These are phyloP conservation scores for Boletus vinaceobasis DNA, from an alignment of 768 basidiomycete species.

Conservation along the genomic window DNA sequence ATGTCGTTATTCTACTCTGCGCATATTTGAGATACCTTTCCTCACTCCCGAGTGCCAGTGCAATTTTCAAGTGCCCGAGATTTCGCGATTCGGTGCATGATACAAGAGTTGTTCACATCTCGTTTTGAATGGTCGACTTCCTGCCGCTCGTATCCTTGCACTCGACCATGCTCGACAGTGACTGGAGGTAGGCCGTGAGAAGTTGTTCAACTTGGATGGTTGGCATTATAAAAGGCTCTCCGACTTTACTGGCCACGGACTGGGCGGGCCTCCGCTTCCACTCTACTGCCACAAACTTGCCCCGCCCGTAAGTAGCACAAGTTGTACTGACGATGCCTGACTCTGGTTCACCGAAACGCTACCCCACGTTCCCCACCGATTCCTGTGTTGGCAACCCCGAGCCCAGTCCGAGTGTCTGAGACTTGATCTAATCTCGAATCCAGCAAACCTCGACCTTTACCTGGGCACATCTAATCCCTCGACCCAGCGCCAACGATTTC, in stretches of 20 bases:
- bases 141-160: not conserved
- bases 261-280: not conserved
- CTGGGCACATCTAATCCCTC: too few species aligned
- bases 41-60: not conserved
- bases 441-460: too few species aligned
- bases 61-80: not conserved
- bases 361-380: not conserved
- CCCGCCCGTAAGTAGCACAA: not conserved
- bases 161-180: not conserved
- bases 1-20: slow-evolving; percentile 31
- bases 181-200: not conserved
- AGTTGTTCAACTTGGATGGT: not conserved
- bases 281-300: not conserved
- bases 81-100: too few species aligned
- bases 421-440: too few species aligned
- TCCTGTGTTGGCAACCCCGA: too few species aligned
- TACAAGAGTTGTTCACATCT: too few species aligned
- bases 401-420: too few species aligned
- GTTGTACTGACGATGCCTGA: not conserved
- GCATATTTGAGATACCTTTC: slow-evolving; percentile 31
- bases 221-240: too few species aligned
- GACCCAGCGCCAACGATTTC: too few species aligned
- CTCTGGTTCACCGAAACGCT: not conserved
- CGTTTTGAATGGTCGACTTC: too few species aligned
- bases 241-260: not conserved